Percentiles rank a stretch among this genome's conserved stretches.
phyloP scores from a whole-genome alignment of 352 stramenopile genomes.

The Pythium sp. region DNA sequence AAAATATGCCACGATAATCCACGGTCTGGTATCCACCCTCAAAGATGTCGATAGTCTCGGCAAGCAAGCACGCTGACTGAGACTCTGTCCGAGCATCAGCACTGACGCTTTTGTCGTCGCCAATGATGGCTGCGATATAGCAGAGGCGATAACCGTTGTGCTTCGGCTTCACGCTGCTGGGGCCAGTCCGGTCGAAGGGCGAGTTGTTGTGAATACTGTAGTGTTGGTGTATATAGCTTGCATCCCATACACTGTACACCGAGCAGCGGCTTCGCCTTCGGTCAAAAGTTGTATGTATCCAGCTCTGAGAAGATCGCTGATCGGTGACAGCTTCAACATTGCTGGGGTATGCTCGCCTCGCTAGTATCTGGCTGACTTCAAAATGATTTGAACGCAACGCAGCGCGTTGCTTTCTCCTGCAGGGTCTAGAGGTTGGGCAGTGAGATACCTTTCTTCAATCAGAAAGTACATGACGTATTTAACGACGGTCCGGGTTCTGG shows the following conservation, averaged over 20 bases:
- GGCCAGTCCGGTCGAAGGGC: not conserved
- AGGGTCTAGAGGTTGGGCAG: no score
- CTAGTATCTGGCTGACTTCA: no score
- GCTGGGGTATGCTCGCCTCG: no score
- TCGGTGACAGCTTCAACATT: no score
- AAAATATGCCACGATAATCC: slow-evolving; percentile 29
- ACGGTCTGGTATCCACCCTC: slow-evolving; percentile 21
- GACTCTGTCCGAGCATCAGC: not conserved
- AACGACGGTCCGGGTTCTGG: no score
- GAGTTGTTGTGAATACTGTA: not conserved
- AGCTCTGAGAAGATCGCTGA: no score
- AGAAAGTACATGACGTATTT: no score
- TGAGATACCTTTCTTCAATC: no score
- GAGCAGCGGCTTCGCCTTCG: no score
- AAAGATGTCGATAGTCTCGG: slow-evolving; percentile 38
- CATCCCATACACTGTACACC: not conserved
- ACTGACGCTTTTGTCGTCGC: not conserved
- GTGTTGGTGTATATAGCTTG: not conserved
- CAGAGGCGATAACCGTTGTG: not conserved
- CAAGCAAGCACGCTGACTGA: not conserved
- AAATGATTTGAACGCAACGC: no score
- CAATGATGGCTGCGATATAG: not conserved
- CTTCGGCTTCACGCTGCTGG: not conserved
- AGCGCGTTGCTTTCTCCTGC: no score
- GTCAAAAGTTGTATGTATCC: no score